Base-by-base conservation (phyloP, 1,139 yeast species). In the Wickerhamomyces sp. region DNA sequence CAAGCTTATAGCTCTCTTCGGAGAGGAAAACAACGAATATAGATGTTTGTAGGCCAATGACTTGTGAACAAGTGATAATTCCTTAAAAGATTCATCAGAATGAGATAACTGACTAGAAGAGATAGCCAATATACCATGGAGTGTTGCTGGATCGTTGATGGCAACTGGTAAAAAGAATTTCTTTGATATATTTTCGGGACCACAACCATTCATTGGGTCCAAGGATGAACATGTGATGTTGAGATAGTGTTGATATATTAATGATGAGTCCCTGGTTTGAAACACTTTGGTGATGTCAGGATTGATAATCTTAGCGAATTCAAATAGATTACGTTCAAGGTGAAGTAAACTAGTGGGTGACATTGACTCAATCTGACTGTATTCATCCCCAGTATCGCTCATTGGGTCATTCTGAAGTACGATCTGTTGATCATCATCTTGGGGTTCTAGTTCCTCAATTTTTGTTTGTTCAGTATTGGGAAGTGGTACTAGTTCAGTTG, bases 91-190 rank as follows among this genome's bases (percentile, higher is more conserved):
- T 15, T 45, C 47, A 26, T 49, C 43, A 18, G 46, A 41, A 9
- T 40, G 40, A 2, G 50, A 31, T 7, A 49, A 29, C 35, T 49
- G 52, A 39, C 44, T 44, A 13, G 52, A 42, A 15, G 52, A 49
- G 2, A 49, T 49, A 15, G 45, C 38, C 9, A 49, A 33, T 4
- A 49, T 49, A 6, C 52, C 52, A 37, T 49, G 52, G 15, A 49
- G 32, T 10, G 48, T 45, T 5, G 52, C 42, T 8, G 50, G 52
- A 41, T 46, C 42, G 30, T 43, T 37, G 2, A 49, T 18, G 10
- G 52, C 52, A 29, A 49, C 36, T 1, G 52, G 52, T 1, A 49
- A 37, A 27, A 49, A 49, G 40, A 49, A 49, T 36, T 45, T 46
- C 26, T 49, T 43, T 10, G 48, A 42, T 7, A 49, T 46, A 32